Conservation (phyloP, 202 grass and related monocot genomes). For the Musa balbisiana region DNA sequence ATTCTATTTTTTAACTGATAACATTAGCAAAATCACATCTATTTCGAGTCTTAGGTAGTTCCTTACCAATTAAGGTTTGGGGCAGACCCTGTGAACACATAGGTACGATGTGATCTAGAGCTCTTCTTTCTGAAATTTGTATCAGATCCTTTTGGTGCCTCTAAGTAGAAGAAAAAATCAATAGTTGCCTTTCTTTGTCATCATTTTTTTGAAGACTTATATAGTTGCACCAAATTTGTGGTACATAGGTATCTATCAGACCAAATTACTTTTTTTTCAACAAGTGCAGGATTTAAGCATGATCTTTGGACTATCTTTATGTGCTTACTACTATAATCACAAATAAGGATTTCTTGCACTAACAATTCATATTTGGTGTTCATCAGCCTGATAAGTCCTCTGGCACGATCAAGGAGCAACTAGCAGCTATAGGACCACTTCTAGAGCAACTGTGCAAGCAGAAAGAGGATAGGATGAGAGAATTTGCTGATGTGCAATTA, state of each 20-base stretch:
- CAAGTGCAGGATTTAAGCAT: not conserved
- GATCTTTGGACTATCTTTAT: not conserved
- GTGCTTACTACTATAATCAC: not conserved
- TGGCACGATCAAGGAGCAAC: constrained; percentile 89
- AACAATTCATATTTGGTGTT: not conserved
- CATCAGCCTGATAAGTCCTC: constrained; percentile 81
- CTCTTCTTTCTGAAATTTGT: too few relatives aligned
- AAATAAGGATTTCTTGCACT: not conserved
- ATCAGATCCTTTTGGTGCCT: not conserved
- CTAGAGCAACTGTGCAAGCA: constrained; percentile 73
- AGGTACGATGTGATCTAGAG: too few relatives aligned
- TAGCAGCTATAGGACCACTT: constrained; percentile 72
- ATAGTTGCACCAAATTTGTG: not conserved
- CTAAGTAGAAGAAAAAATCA: not conserved
- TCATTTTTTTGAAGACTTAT: not conserved
- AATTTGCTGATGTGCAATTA: constrained; percentile 74
- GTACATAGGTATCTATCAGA: not conserved
- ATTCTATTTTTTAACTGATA: too few relatives aligned
- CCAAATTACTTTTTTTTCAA: not conserved
- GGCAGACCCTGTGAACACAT: too few relatives aligned
- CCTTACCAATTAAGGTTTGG: too few relatives aligned
- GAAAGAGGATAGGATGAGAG: constrained; percentile 66
- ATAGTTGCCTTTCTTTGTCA: not conserved
- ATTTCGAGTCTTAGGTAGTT: too few relatives aligned
- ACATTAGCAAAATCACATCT: too few relatives aligned